These are phyloP conservation scores for Rhododendron henanense DNA, from an alignment of 148 eudicot species.

Conservation along the genomic window DNA sequence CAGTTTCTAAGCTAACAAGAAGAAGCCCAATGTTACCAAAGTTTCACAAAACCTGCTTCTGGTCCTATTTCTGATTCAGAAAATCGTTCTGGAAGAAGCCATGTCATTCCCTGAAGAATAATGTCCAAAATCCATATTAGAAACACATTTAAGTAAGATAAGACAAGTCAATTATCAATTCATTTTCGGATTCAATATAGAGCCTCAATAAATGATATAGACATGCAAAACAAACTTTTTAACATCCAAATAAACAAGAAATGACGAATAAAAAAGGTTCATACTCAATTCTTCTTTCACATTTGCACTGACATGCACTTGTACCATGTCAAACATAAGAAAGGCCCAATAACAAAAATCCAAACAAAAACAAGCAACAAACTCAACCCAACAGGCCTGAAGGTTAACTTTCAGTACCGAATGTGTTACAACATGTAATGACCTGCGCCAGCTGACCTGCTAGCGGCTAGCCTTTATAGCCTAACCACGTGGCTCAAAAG, in stretches of 20 bases:
- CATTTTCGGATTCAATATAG: neutral
- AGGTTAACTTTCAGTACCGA: neutral
- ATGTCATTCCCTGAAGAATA: constrained; percentile 73
- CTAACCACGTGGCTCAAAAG: too few species aligned
- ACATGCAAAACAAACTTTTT: neutral
- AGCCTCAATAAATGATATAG: neutral
- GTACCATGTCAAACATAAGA: neutral
- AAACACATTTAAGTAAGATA: neutral
- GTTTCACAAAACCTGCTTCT: constrained; percentile 99
- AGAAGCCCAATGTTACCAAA: constrained; percentile 83
- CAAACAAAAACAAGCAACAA: neutral
- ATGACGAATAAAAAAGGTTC: neutral
- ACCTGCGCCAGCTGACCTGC: too few species aligned
- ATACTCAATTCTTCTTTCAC: neutral
- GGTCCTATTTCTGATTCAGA: constrained; percentile 93
- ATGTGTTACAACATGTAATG: neutral
- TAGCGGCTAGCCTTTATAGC: too few species aligned
- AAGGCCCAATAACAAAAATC: neutral
- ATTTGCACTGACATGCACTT: neutral
- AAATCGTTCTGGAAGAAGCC: constrained; percentile 98
- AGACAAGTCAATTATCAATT: neutral
- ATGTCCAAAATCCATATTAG: constrained; percentile 9
- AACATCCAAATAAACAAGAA: neutral
- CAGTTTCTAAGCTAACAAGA: constrained; percentile 33
- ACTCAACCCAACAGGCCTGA: neutral